Evolutionary conservation across 2,329 filamentous ascomycete genomes (phyloP).

Genomic region (Eutypella sp.): DNA sequence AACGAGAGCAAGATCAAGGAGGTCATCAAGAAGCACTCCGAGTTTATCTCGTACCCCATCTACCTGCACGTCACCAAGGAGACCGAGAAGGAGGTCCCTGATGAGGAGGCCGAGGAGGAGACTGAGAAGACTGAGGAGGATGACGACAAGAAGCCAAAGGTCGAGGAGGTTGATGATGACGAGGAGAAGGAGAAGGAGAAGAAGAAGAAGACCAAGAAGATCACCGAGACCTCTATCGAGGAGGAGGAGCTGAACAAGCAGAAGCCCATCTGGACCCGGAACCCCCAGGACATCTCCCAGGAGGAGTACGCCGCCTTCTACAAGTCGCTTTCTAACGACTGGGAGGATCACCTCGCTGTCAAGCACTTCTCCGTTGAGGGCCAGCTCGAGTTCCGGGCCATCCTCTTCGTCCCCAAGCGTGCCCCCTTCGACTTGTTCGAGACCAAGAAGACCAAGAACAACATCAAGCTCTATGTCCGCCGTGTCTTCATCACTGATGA

Average conservation of each 20-base stretch:
- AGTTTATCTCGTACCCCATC: constrained; percentile 99
- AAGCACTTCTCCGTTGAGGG: constrained; percentile 99
- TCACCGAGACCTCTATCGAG: constrained; percentile 98
- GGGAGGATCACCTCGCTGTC: constrained; percentile 98
- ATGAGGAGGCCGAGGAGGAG: constrained; percentile 81
- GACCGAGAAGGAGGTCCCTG: constrained; percentile 96
- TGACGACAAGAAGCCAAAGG: constrained; percentile 92
- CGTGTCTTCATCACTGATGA: constrained; percentile 99
- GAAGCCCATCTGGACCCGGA: constrained; percentile 99
- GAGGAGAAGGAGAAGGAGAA: constrained; percentile 84
- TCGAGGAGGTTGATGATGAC: constrained; percentile 85
- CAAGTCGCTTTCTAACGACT: constrained; percentile 99
- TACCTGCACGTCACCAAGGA: constrained; percentile 99
- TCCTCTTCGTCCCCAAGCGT: constrained; percentile 99
- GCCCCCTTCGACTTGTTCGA: constrained; percentile 99
- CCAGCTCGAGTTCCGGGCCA: constrained; percentile 99
- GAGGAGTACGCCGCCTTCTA: constrained; percentile 99
- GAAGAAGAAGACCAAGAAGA: constrained; percentile 97
- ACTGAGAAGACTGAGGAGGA: constrained; percentile 63
- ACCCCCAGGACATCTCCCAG: constrained; percentile 87
- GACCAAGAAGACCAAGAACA: constrained; percentile 99
- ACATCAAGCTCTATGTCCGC: constrained; percentile 99
- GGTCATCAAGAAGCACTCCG: constrained; percentile 99
- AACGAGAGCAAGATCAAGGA: constrained; percentile 99
- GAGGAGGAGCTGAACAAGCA: constrained; percentile 99